Evolutionary conservation across 768 basidiomycete genomes (phyloP).

Genomic region (Agrocybe praecox): DNA sequence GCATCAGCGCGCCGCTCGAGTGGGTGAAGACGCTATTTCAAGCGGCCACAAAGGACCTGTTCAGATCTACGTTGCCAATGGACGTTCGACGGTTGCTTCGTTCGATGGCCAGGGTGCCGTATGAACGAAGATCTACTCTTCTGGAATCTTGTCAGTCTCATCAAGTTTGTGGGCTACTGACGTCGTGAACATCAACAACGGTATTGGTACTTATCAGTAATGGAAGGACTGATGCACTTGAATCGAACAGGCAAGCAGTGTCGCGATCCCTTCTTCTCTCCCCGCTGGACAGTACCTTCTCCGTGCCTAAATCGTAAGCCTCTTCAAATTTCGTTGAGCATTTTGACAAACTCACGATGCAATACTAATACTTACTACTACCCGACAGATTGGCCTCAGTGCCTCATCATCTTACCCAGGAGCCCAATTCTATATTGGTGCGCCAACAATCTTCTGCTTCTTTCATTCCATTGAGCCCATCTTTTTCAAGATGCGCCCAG

Average conservation of each 20-base stretch:
- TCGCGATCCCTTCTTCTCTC: slow-evolving; percentile 45
- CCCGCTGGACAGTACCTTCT: slow-evolving; percentile 54
- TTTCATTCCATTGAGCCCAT: not conserved
- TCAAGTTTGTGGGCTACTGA: slow-evolving; percentile 49
- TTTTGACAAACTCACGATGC: too few species aligned
- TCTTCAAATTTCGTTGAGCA: too few species aligned
- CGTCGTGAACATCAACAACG: slow-evolving; percentile 46
- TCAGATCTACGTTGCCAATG: slow-evolving; percentile 54
- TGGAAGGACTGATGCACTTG: not conserved
- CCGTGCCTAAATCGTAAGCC: slow-evolving; percentile 48
- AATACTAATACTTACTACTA: not conserved
- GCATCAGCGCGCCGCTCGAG: slow-evolving; percentile 57
- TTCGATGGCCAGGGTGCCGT: slow-evolving; percentile 52
- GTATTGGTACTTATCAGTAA: slow-evolving; percentile 19
- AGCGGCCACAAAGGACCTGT: slow-evolving; percentile 54
- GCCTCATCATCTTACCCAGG: slow-evolving; percentile 47
- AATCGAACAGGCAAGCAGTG: slow-evolving; percentile 39
- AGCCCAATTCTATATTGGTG: slow-evolving; percentile 51
- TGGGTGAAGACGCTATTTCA: slow-evolving; percentile 54
- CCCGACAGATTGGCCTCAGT: slow-evolving; percentile 33
- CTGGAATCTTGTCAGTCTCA: slow-evolving; percentile 43
- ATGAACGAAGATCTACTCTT: slow-evolving; percentile 58
- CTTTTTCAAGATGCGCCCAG: slow-evolving; percentile 45
- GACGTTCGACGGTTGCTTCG: slow-evolving; percentile 42
- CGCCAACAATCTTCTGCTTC: not conserved